Base-by-base conservation (phyloP, 2,329 filamentous ascomycete genomes). In the Ophiostoma ulmi region DNA sequence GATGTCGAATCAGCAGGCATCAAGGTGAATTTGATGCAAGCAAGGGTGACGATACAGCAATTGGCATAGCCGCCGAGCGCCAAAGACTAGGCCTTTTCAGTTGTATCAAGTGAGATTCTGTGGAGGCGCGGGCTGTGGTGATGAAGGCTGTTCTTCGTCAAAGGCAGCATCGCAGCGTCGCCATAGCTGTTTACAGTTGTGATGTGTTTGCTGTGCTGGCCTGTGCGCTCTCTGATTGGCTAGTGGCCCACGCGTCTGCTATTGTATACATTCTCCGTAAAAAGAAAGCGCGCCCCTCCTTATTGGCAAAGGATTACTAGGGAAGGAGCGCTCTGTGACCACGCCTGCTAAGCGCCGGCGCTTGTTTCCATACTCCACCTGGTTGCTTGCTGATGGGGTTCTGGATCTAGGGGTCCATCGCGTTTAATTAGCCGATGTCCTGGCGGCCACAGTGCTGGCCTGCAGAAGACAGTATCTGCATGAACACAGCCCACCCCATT, bases 301-400 rank as follows among this genome's bases (percentile, higher is more conserved):
- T 17, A 10, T 63, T 66, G 17, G 17, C 8, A 31, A 31, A 31
- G 31, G 31, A 31, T 31, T 31, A 31, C 31, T 31, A 20, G 17
- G 67, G 66, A 58, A 70, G 69, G 69, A 58, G 36, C 58, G 58
- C 5, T 3, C 17, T 41, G 31, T 31, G 31, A 31, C 31, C 31
- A 31, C 3, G 31, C 31, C 3, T 41, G 55, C 66, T 73, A 73
- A 72, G 72, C 72, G 72, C 72, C 72, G 58, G 70, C 70, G 70
- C 68, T 68, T 69, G 71, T 63, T 36, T 36, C 36, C 8, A 26
- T 26, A 26, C 69, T 67, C 44, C 69, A 61, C 67, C 44, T 58
- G 6, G 5, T 5, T 1, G 4, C 11, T 63, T 26, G 6, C 11
- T 63, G 26, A 14, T 63, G 52, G 52, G n/a, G 3, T 17, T 58